A percentile compares a stretch with the other conserved stretches of the same genome.
Evolutionary conservation across 257 asterid genomes (phyloP).

Genomic region (Gardenia jasminoides): DNA sequence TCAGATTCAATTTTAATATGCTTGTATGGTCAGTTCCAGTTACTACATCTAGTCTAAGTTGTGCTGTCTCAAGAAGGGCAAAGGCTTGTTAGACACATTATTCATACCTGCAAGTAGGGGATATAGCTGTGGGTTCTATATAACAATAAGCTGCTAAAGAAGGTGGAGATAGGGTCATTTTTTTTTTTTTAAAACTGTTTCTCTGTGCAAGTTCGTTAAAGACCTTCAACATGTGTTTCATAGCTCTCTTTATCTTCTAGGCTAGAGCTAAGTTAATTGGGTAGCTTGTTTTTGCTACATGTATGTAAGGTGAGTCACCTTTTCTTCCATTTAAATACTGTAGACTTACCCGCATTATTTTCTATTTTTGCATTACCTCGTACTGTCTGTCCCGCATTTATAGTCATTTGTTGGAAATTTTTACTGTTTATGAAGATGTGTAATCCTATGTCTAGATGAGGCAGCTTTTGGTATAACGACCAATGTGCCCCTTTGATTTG

Average conservation of each 20-base stretch:
- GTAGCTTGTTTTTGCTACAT: not conserved
- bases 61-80: not conserved
- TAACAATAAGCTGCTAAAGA: not conserved
- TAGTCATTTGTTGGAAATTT: too few species aligned
- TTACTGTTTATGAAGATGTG: too few species aligned
- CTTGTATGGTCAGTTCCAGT: not conserved
- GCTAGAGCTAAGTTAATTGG: not conserved
- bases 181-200: not conserved
- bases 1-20: constrained; percentile 1
- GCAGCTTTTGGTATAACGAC: too few species aligned
- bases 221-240: not conserved
- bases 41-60: not conserved
- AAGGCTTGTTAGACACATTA: not conserved
- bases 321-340: not conserved
- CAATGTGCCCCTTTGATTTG: too few species aligned
- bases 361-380: too few species aligned
- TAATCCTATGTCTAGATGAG: too few species aligned
- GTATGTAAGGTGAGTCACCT: not conserved
- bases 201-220: not conserved
- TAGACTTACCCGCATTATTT: too few species aligned
- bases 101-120: not conserved
- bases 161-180: not conserved
- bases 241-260: not conserved
- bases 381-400: too few species aligned
- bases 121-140: not conserved